These are phyloP conservation scores for Boletus reticulatus DNA, from an alignment of 768 basidiomycete species.

Conservation along the genomic window DNA sequence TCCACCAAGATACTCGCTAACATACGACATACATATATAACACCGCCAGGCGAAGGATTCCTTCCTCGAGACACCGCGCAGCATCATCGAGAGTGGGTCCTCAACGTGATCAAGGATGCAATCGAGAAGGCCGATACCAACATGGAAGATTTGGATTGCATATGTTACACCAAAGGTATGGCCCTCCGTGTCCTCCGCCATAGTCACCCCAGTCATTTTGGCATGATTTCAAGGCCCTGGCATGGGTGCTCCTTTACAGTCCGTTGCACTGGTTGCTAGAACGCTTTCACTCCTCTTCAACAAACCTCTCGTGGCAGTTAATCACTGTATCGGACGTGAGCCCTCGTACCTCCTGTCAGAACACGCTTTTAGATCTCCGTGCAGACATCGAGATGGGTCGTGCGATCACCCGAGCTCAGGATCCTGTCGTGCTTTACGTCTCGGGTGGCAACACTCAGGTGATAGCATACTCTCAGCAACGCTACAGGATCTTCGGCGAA, in stretches of 20 bases:
- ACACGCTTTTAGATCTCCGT: background rate
- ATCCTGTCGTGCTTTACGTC: slow-evolving; percentile 96
- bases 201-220: background rate
- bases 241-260: slow-evolving; percentile 97
- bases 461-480: slow-evolving; percentile 96
- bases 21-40: slow-evolving; percentile 97
- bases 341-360: background rate
- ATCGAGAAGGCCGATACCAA: slow-evolving; percentile 63
- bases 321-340: slow-evolving; percentile 98
- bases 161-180: slow-evolving; percentile 95
- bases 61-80: slow-evolving; percentile 93
- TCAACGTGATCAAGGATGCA: slow-evolving; percentile 77
- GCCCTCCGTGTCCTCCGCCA: background rate
- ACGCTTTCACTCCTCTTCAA: slow-evolving; percentile 83
- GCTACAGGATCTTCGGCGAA: slow-evolving; percentile 98
- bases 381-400: slow-evolving; percentile 99
- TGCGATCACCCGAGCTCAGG: slow-evolving; percentile 88
- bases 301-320: slow-evolving; percentile 96
- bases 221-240: slow-evolving; percentile 72
- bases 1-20: slow-evolving; percentile 83
- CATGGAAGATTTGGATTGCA: slow-evolving; percentile 84
- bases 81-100: slow-evolving; percentile 93
- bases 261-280: slow-evolving; percentile 90
- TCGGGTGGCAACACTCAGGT: slow-evolving; percentile 99
- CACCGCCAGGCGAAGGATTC: slow-evolving; percentile 97